phyloP scores from a whole-genome alignment of 108 stramenopile species.

The Cyclotella kingstonii region DNA sequence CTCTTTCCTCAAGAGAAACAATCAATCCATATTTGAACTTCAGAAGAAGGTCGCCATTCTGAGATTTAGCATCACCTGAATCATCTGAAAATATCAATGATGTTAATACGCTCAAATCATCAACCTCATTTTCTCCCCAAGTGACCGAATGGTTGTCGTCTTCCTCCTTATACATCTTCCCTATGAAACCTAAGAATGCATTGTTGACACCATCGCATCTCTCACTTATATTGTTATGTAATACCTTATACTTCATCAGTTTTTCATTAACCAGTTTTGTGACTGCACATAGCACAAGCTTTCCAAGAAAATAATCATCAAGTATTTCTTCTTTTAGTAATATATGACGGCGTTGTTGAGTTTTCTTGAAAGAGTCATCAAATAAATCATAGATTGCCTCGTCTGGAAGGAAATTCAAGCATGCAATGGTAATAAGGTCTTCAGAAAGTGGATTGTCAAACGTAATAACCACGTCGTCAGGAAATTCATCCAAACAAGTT shows the following conservation, averaged over 20 bases:
- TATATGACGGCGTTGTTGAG: slow-evolving; percentile 28
- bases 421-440: slow-evolving; percentile 61
- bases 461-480: slow-evolving; percentile 41
- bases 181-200: slow-evolving; percentile 15
- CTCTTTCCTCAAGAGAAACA: slow-evolving; percentile 57
- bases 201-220: neutral
- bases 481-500: slow-evolving; percentile 9
- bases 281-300: slow-evolving; percentile 57
- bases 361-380: slow-evolving; percentile 21
- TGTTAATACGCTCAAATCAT: slow-evolving; percentile 17
- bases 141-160: slow-evolving; percentile 8
- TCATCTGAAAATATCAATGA: slow-evolving; percentile 1
- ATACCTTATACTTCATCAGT: slow-evolving; percentile 20
- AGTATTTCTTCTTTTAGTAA: slow-evolving; percentile 22
- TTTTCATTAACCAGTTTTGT: slow-evolving; percentile 45
- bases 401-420: slow-evolving; percentile 60
- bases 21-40: slow-evolving; percentile 51
- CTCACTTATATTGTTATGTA: neutral
- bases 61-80: slow-evolving; percentile 9
- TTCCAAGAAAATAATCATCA: slow-evolving; percentile 70
- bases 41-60: neutral
- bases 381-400: slow-evolving; percentile 67
- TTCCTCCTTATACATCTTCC: slow-evolving; percentile 2
- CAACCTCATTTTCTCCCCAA: slow-evolving; percentile 23
- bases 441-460: slow-evolving; percentile 45